Conservation (phyloP, 495 filamentous ascomycete species). For the Entonaema liquescens region DNA sequence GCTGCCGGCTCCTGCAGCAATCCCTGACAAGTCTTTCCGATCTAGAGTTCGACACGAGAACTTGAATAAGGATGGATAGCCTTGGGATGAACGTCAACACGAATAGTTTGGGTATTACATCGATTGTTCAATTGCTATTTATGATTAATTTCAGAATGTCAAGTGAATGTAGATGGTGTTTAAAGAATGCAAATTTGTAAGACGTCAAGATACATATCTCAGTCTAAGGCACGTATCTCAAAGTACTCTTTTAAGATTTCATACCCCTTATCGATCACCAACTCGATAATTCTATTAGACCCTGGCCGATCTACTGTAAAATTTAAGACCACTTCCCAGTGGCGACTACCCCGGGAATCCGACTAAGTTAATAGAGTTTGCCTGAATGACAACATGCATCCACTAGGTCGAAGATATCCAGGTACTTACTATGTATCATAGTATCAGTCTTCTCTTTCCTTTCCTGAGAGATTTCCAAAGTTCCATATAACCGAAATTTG, state of each 20-base stretch:
- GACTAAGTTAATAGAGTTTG: not conserved
- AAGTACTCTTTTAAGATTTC: no score
- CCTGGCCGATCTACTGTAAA: conserved; percentile 1
- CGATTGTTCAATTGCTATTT: not conserved
- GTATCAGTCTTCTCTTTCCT: not conserved
- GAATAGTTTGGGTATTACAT: not conserved
- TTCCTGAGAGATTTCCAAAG: not conserved
- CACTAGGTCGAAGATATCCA: not conserved
- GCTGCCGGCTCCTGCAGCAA: conserved; percentile 14
- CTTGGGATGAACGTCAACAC: not conserved
- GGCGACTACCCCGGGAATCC: not conserved
- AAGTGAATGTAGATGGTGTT: no score
- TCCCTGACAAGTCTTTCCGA: conserved; percentile 15
- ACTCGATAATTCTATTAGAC: conserved; percentile 18
- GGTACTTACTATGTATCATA: not conserved
- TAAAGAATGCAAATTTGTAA: not conserved
- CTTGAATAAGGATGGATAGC: not conserved
- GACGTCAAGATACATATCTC: no score
- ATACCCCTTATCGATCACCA: not conserved
- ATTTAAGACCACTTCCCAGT: not conserved
- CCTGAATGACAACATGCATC: conserved; percentile 4
- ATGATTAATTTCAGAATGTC: not conserved
- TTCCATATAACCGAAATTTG: not conserved
- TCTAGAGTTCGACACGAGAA: conserved; percentile 17
- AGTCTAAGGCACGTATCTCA: no score